Evolutionary conservation across 306 rosid genomes (phyloP), one percentile per base, ranked within the genome.

Genomic region (Alnus rubra): DNA sequence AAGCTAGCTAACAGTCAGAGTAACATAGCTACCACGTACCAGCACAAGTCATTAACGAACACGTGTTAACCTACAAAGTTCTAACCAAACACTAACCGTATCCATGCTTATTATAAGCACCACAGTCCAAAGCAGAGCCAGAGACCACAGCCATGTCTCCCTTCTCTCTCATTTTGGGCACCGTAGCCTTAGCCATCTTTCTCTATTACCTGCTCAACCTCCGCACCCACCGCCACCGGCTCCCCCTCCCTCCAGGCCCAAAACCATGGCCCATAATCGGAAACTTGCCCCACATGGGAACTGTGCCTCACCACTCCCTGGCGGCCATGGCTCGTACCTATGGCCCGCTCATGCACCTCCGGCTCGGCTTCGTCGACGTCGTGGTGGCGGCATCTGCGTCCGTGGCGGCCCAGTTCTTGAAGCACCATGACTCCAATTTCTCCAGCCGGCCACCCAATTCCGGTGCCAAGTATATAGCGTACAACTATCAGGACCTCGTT

Each of bases 261-360:
- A 78, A 82, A 15, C 95, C 97, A 1, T 94, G 98, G 98, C 97
- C 97, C 0, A 11, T 92, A 1, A 15, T 94, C 15, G 98, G 98
- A 1, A 94, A 94, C 87, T 28, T 94, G 31, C 97, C 92, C 1
- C 92, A 94, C 78, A 3, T 94, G 18, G 98, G 98, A 33, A 12
- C 82, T 0, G 75, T 82, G 23, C 98, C 93, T n/a, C 98, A 92
- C 86, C 97, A 91, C 51, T 76, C 97, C 6, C 60, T 92, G 0
- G 98, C 97, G 0, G 79, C 75, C 2, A 49, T 90, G 82, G 95
- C 98, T 7, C 79, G 73, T 0, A 50, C 58, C 19, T 50, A 92
- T 42, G 98, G 98, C 0, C 97, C 98, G 1, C 81, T 94, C 9
- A 86, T 94, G 89, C 83, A 88, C 78, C 98, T 94, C 35, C 88